Evolutionary conservation across 441 rosid species (phyloP).

Genomic region (Pelargonium fulgidum): DNA sequence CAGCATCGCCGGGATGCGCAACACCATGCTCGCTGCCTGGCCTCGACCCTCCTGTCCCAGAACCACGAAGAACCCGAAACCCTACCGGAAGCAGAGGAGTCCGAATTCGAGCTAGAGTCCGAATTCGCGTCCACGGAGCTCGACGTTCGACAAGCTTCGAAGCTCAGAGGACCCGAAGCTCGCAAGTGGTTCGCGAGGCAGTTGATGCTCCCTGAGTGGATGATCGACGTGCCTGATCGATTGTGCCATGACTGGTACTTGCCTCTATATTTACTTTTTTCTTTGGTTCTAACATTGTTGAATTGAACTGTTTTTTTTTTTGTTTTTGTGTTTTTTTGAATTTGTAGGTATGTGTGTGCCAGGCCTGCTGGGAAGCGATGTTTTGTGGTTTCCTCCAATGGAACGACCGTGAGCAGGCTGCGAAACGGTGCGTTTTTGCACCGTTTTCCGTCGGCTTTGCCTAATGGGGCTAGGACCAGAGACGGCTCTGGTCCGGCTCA

Average conservation of each 20-base stretch:
- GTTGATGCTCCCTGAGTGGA: slow-evolving; percentile 91
- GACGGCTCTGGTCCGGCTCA: slow-evolving; percentile 58
- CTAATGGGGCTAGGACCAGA: slow-evolving; percentile 64
- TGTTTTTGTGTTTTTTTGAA: slow-evolving; percentile 2
- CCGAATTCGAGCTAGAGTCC: slow-evolving; percentile 28
- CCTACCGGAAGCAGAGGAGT: slow-evolving; percentile 17
- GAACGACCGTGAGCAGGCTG: slow-evolving; percentile 70
- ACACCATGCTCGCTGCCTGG: slow-evolving; percentile 74
- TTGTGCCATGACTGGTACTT: slow-evolving; percentile 58
- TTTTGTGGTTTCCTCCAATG: slow-evolving; percentile 77
- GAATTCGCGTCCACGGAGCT: slow-evolving; percentile 39
- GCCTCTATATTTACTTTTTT: background rate
- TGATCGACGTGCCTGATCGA: slow-evolving; percentile 82
- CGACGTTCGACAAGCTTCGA: slow-evolving; percentile 56
- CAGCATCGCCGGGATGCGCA: slow-evolving; percentile 82
- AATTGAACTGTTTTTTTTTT: background rate
- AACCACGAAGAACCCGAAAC: slow-evolving; percentile 31
- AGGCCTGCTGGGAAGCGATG: slow-evolving; percentile 93
- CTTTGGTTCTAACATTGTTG: background rate
- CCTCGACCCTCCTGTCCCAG: slow-evolving; percentile 53
- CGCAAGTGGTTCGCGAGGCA: slow-evolving; percentile 79
- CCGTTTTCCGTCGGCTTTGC: slow-evolving; percentile 78
- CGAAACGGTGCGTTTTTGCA: slow-evolving; percentile 79
- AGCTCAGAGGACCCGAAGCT: slow-evolving; percentile 59
- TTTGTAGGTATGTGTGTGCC: slow-evolving; percentile 67